Evolutionary conservation across 164 flowering plant genomes (phyloP).

Genomic region (Kalanchoe fedtschenkoi): DNA sequence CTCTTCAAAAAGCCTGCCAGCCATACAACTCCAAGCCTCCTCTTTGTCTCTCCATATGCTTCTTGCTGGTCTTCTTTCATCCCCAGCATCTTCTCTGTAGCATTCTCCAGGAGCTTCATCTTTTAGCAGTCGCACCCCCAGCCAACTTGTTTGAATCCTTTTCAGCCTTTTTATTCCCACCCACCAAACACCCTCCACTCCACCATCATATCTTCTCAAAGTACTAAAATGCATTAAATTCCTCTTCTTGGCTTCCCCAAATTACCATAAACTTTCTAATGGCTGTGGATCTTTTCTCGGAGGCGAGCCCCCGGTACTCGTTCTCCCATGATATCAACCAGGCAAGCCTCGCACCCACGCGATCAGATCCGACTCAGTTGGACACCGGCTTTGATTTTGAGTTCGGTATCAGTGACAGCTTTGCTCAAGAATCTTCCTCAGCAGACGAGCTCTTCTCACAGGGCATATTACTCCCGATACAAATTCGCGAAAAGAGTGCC

Average conservation of each 20-base stretch:
- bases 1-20: too few species aligned
- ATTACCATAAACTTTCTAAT: background rate
- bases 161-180: constrained; percentile 1
- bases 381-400: constrained; percentile 25
- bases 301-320: constrained; percentile 26
- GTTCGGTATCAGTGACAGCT: constrained; percentile 16
- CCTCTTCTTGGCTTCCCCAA: background rate
- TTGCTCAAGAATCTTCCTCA: constrained; percentile 17
- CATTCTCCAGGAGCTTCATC: constrained; percentile 5
- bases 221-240: background rate
- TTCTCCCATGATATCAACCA: constrained; percentile 18
- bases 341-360: background rate
- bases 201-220: too few species aligned
- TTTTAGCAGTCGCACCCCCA: too few species aligned
- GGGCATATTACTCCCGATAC: constrained; percentile 26
- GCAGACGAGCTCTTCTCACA: constrained; percentile 38
- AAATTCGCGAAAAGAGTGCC: constrained; percentile 9
- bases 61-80: background rate
- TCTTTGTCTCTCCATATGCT: too few species aligned
- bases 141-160: constrained; percentile 3
- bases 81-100: constrained; percentile 2
- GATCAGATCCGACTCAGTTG: constrained; percentile 10
- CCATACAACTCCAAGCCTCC: background rate
- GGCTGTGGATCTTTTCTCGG: constrained; percentile 24
- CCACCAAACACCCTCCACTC: too few species aligned